phyloP scores from a whole-genome alignment of 1,139 yeast genomes.

The Hanseniaspora gamundiae region DNA sequence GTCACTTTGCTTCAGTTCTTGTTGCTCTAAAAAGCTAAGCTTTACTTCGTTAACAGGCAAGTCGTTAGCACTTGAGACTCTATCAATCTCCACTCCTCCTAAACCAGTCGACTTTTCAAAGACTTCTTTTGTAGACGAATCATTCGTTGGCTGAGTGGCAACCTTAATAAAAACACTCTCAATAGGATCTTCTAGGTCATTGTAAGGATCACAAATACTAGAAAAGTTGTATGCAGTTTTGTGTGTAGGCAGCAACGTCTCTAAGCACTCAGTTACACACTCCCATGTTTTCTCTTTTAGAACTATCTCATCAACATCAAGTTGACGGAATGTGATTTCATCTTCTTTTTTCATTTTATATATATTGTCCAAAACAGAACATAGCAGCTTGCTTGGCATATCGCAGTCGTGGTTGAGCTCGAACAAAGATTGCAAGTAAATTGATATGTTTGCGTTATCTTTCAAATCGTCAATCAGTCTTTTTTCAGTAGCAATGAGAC shows the following conservation, averaged over 20 bases:
- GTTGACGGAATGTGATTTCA: constrained; percentile 16
- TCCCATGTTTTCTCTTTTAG: constrained; percentile 10
- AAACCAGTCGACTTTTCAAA: too few species aligned
- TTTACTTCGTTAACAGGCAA: background rate
- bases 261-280: constrained; percentile 13
- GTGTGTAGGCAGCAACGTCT: constrained; percentile 17
- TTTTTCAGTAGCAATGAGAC: constrained; percentile 8
- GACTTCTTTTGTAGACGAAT: too few species aligned
- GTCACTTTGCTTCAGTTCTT: constrained; percentile 4
- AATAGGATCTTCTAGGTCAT: constrained; percentile 35
- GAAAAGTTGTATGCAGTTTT: constrained; percentile 18
- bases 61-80: too few species aligned
- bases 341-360: constrained; percentile 20
- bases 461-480: constrained; percentile 1
- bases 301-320: constrained; percentile 15
- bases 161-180: constrained; percentile 27
- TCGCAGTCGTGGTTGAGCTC: background rate
- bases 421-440: constrained; percentile 1
- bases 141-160: too few species aligned
- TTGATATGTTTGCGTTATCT: background rate
- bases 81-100: too few species aligned
- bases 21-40: background rate
- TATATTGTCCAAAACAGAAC: constrained; percentile 14
- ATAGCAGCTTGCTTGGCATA: constrained; percentile 20
- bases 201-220: constrained; percentile 35